These are phyloP conservation scores for Echinosophora koreensis DNA, from an alignment of 306 rosid species.

Conservation along the genomic window DNA sequence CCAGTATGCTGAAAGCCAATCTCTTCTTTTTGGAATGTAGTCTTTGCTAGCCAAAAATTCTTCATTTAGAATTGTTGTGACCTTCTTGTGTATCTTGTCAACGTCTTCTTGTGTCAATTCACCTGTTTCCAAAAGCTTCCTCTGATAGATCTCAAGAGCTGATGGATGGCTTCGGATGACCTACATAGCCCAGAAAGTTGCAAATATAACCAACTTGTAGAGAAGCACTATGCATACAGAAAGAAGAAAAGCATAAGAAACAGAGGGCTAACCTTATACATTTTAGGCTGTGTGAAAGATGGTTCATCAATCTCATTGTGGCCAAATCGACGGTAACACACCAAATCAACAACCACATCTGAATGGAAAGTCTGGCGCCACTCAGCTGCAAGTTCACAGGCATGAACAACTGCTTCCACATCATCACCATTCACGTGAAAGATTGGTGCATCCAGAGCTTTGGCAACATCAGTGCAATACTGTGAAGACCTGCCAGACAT, in stretches of 20 bases:
- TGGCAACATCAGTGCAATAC: constrained; percentile 96
- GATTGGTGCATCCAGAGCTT: constrained; percentile 92
- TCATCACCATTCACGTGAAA: constrained; percentile 95
- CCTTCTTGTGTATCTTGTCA: constrained; percentile 74
- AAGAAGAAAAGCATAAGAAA: constrained; percentile 30
- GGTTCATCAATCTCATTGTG: constrained; percentile 99
- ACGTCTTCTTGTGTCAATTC: constrained; percentile 74
- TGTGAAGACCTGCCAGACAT: constrained; percentile 86
- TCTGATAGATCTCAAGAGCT: constrained; percentile 86
- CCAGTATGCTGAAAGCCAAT: constrained; percentile 99
- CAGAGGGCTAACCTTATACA: constrained; percentile 82
- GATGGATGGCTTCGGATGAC: constrained; percentile 85
- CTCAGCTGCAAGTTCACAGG: constrained; percentile 97
- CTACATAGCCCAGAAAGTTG: constrained; percentile 54
- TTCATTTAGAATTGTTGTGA: constrained; percentile 78
- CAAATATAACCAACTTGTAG: constrained; percentile 39
- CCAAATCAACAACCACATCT: constrained; percentile 95
- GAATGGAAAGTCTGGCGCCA: constrained; percentile 99
- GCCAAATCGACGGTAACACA: constrained; percentile 95
- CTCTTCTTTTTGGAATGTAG: constrained; percentile 85
- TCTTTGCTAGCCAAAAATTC: constrained; percentile 94
- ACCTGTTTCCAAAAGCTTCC: constrained; percentile 79
- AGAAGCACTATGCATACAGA: constrained; percentile 23
- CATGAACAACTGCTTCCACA: constrained; percentile 97
- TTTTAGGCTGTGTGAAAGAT: constrained; percentile 95